Evolutionary conservation across 2,329 filamentous ascomycete species (phyloP), one percentile per base, ranked within the genome.

Genomic region (Cercospora berteroae): DNA sequence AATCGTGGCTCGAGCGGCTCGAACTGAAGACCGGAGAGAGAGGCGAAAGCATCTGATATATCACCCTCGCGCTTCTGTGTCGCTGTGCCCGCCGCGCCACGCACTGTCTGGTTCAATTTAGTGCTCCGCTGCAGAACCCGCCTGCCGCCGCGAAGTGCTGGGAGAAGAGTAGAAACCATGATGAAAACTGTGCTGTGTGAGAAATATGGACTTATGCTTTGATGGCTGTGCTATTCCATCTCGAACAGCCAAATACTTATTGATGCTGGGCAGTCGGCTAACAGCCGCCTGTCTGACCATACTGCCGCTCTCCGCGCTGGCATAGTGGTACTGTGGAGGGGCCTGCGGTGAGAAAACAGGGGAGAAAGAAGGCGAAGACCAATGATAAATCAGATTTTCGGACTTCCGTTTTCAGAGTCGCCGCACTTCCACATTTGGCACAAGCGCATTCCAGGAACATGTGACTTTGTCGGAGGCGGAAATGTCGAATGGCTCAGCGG

Each of bases 11-110:
- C 75, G 9, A 85, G 77, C 2, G 82, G 81, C 60, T 74, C 73
- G 69, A 83, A 83, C 2, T 80, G 68, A 50, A 83, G 77, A 16
- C 83, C 83, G 1, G 81, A 83, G 2, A 84, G 78, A 4, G 81
- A 83, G 5, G 79, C 82, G 67, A 84, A 84, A 0, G 83, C 82
- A 72, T 83, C 82, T 2, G 82, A 83, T 25, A 84, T 84, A 58
- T 84, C 82, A 50, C 83, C 83, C 29, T 80, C 81, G 55, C 81
- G 78, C 69, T 82, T 84, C 60, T 80, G 80, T 3, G 69, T 59
- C 33, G 70, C 55, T 12, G 75, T 69, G 39, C 72, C 72, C 18
- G 75, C 74, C 9, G 69, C 67, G 31, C 55, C 68, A n/a, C 72
- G 68, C 9, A 63, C 50, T 23, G 64, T 52, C 36, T 59, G 50